Evolutionary conservation across 345 rosid genomes (phyloP), one percentile per base, ranked within the genome.

Genomic region (Euphorbia peplus): DNA sequence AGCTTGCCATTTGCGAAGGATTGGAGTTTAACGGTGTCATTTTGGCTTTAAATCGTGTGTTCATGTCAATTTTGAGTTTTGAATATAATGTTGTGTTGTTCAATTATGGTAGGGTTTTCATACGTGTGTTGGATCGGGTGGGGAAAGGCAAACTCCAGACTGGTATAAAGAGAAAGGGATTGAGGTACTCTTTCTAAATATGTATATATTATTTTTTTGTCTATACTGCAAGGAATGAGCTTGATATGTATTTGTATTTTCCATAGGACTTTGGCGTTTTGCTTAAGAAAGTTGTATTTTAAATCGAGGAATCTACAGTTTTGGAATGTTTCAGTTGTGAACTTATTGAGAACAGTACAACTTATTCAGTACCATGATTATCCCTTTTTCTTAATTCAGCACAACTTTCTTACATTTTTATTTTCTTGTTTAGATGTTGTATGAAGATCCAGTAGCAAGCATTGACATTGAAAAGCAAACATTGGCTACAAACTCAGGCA

Each of bases 121-220:
- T 76, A 93, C 98, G 58, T 89, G 98, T 79, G 97, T 93, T 80
- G 97, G 98, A 70, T 86, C 95, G 68, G 97, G 97, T 55, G 98
- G 96, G 28, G 97, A 91, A 66, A 89, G 97, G 77, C 97, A 91
- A 79, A 89, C 91, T 71, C 89, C 96, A 1, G 96, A 91, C 5
- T 91, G 97, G 97, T 93, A 91, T 60, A 84, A 88, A 75, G 93
- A 91, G 87, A 93, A 93, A 83, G 97, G 98, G 60, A 93, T 93
- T 63, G 97, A 93, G 97, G 98, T 69, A 37, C 18, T 62, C 22
- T 59, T 52, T 19, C 52, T n/a, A n/a, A 14, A 11, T 15, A 25
- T 30, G 39, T 50, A 8, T 9, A 15, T 48, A n/a, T 61, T 62
- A 13, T 47, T 68, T 46, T 25, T 56, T 37, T 5, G 29, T 30